These are phyloP conservation scores for Moniliella sp. DNA, from an alignment of 1,284 basidiomycete species.

Conservation along the genomic window DNA sequence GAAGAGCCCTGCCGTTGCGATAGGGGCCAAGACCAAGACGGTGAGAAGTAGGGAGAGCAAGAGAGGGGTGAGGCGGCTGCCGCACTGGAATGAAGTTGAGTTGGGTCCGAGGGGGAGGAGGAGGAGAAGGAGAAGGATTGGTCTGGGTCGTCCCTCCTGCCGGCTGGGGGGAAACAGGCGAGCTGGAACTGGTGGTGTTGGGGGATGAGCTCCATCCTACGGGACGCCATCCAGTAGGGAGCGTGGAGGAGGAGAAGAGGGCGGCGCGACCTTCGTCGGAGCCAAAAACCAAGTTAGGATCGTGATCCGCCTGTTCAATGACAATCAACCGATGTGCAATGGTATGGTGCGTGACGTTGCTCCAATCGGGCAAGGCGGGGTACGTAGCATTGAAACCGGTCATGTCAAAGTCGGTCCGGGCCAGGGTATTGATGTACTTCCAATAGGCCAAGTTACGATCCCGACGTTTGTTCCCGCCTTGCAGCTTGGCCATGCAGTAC, in stretches of 20 bases:
- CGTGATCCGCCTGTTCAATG: slow-evolving; percentile 17
- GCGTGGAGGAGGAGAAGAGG: neutral
- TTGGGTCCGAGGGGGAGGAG: no score
- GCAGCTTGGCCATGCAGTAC: slow-evolving; percentile 26
- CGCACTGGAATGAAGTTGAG: no score
- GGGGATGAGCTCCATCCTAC: neutral
- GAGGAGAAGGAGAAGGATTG: no score
- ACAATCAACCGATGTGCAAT: slow-evolving; percentile 14
- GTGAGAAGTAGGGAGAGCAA: no score
- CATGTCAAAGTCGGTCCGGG: slow-evolving; percentile 14
- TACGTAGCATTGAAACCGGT: slow-evolving; percentile 2
- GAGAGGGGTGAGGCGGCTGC: no score
- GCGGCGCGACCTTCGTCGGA: neutral
- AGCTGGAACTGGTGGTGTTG: no score
- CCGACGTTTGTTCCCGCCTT: slow-evolving; percentile 17
- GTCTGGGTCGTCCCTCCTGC: no score
- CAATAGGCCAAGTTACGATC: slow-evolving; percentile 28
- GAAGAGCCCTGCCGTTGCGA: no score
- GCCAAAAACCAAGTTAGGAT: slow-evolving; percentile 13
- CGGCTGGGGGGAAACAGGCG: no score
- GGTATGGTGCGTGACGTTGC: slow-evolving; percentile 4
- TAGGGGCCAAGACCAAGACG: no score
- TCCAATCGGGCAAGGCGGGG: slow-evolving; percentile 22
- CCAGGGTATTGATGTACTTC: slow-evolving; percentile 26
- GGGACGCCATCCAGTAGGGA: neutral